Conservation (phyloP, 1,284 basidiomycete species). For the Ustanciosporium gigantosporum region DNA sequence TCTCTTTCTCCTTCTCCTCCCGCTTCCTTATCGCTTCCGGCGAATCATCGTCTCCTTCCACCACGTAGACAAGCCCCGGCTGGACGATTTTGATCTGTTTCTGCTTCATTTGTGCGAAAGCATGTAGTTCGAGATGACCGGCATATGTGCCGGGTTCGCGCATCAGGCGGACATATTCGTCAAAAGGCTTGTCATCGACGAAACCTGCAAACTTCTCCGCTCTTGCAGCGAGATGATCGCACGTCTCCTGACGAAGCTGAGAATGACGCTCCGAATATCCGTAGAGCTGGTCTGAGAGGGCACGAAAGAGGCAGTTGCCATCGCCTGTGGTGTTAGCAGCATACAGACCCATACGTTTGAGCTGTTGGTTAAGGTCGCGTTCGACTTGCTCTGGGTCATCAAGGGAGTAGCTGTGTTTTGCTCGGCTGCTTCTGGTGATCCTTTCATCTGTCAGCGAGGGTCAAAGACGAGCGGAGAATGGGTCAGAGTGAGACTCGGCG, state of each 20-base stretch:
- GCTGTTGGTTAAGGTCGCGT: conserved; percentile 49
- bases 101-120: conserved; percentile 78
- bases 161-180: conserved; percentile 53
- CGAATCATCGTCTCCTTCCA: conserved; percentile 60
- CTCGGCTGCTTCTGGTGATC: conserved; percentile 35
- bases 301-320: conserved; percentile 60
- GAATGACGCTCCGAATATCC: conserved; percentile 74
- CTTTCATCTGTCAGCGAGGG: conserved; percentile 11
- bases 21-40: conserved; percentile 40
- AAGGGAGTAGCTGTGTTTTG: conserved; percentile 37
- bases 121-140: conserved; percentile 84
- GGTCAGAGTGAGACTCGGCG: background rate
- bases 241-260: conserved; percentile 71
- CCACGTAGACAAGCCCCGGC: conserved; percentile 67
- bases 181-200: conserved; percentile 72
- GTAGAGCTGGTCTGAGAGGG: conserved; percentile 69
- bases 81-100: conserved; percentile 87
- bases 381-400: conserved; percentile 55
- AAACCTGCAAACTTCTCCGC: conserved; percentile 79
- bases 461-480: background rate
- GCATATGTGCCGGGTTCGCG: conserved; percentile 75
- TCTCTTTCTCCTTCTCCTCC: conserved; percentile 34
- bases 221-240: conserved; percentile 76
- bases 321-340: conserved; percentile 58
- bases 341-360: conserved; percentile 54